Evolutionary conservation across 2,329 filamentous ascomycete genomes (phyloP).

Genomic region (Fusarium xyrophilum): DNA sequence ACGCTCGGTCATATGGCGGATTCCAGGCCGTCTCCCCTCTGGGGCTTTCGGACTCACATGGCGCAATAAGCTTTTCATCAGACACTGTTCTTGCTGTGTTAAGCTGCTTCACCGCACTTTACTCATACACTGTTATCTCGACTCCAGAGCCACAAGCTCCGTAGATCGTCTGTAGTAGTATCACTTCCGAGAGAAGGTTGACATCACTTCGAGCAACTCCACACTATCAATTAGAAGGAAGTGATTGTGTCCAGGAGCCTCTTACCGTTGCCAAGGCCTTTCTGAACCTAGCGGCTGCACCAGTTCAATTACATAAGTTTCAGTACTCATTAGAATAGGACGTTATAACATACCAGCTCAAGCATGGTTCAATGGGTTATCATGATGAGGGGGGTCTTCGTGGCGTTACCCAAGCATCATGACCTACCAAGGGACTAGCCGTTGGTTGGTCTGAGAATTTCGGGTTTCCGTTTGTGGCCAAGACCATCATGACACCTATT

Average conservation of each 20-base stretch:
- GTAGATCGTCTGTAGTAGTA: background rate
- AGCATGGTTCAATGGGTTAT: background rate
- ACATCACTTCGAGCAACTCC: background rate
- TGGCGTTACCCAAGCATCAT: slow-evolving; percentile 6
- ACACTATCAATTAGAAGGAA: background rate
- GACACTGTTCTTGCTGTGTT: background rate
- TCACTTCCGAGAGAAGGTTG: background rate
- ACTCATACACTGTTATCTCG: background rate
- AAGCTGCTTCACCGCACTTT: background rate
- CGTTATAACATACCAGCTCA: background rate
- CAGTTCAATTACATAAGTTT: background rate
- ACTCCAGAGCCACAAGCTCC: background rate
- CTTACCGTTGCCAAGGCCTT: background rate
- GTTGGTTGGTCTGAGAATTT: slow-evolving; percentile 15
- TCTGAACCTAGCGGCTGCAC: background rate
- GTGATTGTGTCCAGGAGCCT: background rate
- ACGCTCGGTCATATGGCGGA: background rate
- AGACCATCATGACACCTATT: slow-evolving; percentile 19
- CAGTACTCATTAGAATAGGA: background rate
- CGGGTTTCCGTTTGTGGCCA: slow-evolving; percentile 27
- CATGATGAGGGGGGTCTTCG: slow-evolving; percentile 16
- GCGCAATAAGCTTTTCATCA: background rate
- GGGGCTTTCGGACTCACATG: background rate
- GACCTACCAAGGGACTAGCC: background rate
- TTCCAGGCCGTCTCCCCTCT: background rate